Base-by-base conservation (phyloP, 371 early-diverging fungal genomes). In the Mortierella sp. region DNA sequence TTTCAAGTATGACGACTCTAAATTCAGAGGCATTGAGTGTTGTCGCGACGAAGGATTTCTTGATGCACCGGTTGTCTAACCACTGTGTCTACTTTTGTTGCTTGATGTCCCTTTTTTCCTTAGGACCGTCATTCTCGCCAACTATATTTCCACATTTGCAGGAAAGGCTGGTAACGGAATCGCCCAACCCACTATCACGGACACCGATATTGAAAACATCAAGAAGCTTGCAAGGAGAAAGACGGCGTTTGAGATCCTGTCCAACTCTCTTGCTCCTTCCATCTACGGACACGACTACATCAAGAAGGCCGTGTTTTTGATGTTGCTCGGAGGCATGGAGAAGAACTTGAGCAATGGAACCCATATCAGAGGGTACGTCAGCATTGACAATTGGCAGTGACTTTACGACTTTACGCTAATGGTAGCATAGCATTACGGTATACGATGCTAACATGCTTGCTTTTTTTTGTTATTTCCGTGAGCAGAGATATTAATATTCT, bases 201-300 rank as follows among this genome's bases (percentile, higher is more conserved):
- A 95, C 47, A 86, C 83, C 19, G 98, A 98, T 79, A 92, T 97
- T 69, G 91, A 91, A 61, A 93, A 95, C 71, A 97, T 99, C 84
- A 90, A 91, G 48, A 87, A 91, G 81, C 86, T 99, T 13, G 92
- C 93, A 22, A 89, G 88, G 79, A 91, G 92, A 63, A 86, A 85
- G 44, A 92, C 96, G 67, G 90, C 94, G 1, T 94, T 98, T 80
- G 94, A 97, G 10, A 88, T 95, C n/a, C 87, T 99, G 53, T 85
- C 96, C 24, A 89, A 91, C 72, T 97, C 97, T 39, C 88, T 99
- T 65, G 99, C 99, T 2, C 99, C 99, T 19, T 96, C 96, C 29
- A 99, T 99, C 71, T 99, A 94, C 88, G 99, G 99, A 9, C 98
- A 98, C 86, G 94, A 95, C 5, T 92, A 95, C 81, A 96, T 99